These are phyloP conservation scores for Thielaviopsis ethacetica DNA, from an alignment of 2,329 filamentous ascomycete genomes.

Conservation along the genomic window DNA sequence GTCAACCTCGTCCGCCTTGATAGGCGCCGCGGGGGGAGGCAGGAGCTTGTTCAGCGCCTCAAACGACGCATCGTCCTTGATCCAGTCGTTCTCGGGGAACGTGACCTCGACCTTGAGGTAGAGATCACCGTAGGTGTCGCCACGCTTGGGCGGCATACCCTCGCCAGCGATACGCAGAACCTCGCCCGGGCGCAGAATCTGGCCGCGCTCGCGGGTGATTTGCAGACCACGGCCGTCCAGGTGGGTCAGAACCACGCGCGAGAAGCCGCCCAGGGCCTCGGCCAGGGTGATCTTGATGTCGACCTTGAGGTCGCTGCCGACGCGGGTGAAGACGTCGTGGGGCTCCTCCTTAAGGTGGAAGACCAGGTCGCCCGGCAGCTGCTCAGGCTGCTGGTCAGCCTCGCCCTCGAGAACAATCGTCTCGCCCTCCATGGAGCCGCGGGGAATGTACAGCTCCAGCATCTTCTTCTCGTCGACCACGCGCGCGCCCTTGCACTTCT, in stretches of 20 bases:
- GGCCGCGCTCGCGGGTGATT: conserved; percentile 62
- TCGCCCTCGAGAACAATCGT: conserved; percentile 82
- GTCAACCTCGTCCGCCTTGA: conserved; percentile 61
- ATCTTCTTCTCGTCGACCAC: conserved; percentile 82
- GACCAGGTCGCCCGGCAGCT: conserved; percentile 81
- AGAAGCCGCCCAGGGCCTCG: conserved; percentile 79
- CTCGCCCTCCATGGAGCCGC: conserved; percentile 74
- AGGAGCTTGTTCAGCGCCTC: conserved; percentile 59
- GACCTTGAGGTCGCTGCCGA: conserved; percentile 70
- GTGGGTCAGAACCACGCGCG: conserved; percentile 76
- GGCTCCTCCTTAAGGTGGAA: conserved; percentile 72
- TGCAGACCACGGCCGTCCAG: conserved; percentile 84
- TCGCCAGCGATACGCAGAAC: conserved; percentile 74
- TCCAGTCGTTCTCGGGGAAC: conserved; percentile 80
- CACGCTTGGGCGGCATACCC: conserved; percentile 86
- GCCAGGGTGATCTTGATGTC: conserved; percentile 65
- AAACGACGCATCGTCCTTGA: conserved; percentile 53
- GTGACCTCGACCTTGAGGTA: conserved; percentile 74
- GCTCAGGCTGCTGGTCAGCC: conserved; percentile 80
- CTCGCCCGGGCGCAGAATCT: conserved; percentile 68
- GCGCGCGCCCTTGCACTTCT: conserved; percentile 92
- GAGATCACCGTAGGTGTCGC: conserved; percentile 69
- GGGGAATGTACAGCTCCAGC: conserved; percentile 88
- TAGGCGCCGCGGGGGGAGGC: conserved; percentile 43
- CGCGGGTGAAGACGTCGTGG: conserved; percentile 67